Conservation (phyloP, 2,329 filamentous ascomycete species). For the Ceratocystis papillata region DNA sequence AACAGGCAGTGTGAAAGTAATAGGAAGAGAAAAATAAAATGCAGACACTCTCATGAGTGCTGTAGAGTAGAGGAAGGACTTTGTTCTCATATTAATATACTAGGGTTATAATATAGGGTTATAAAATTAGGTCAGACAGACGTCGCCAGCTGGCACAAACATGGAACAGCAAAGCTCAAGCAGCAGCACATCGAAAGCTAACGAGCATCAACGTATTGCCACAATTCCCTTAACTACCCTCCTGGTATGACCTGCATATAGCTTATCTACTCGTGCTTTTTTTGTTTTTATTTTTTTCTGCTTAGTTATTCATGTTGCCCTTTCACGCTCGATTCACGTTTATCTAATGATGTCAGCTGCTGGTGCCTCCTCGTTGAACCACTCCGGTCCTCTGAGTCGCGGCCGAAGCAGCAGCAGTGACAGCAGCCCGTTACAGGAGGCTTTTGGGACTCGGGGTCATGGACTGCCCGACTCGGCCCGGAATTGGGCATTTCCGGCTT, state of each 20-base stretch:
- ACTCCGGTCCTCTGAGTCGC: conserved; percentile 26
- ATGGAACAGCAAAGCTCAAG: not conserved
- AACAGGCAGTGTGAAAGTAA: too few relatives aligned
- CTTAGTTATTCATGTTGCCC: not conserved
- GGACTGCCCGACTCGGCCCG: conserved; percentile 38
- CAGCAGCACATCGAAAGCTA: not conserved
- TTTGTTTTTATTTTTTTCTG: not conserved
- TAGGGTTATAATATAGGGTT: not conserved
- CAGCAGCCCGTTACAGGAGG: conserved; percentile 37
- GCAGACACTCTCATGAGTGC: too few relatives aligned
- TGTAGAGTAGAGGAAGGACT: not conserved
- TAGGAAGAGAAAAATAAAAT: too few relatives aligned
- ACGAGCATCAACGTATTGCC: conserved; percentile 27
- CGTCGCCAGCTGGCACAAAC: not conserved
- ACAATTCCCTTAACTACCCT: conserved; percentile 28
- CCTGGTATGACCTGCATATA: not conserved
- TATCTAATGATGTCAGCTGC: conserved; percentile 23
- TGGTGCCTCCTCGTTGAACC: conserved; percentile 24
- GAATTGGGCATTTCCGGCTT: conserved; percentile 33
- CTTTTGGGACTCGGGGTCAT: too few relatives aligned
- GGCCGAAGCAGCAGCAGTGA: conserved; percentile 31
- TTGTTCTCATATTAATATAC: not conserved
- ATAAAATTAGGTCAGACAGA: not conserved
- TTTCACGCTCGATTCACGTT: conserved; percentile 17
- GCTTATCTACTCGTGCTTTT: conserved; percentile 25